A percentile compares a stretch with the other conserved stretches of the same genome.
Conservation (phyloP, 345 rosid species). For the Pugionium dolabratum region DNA sequence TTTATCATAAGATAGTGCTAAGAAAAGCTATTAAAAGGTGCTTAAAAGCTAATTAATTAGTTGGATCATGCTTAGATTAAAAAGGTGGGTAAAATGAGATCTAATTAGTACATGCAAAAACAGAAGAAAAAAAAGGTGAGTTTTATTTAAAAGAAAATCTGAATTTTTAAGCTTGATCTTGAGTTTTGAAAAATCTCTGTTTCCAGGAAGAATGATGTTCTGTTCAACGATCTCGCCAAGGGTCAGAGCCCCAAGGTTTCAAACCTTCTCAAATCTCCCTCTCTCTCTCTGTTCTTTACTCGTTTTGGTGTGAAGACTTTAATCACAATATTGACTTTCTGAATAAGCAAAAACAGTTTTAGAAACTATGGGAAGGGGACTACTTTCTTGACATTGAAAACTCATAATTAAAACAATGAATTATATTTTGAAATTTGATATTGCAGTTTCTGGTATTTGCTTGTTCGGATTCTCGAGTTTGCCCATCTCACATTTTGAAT, state of each 20-base stretch:
- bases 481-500: constrained; percentile 85
- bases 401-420: too few species aligned
- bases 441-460: constrained; percentile 91
- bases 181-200: not conserved
- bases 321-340: constrained; percentile 24
- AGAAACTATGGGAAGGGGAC: not conserved
- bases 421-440: not conserved
- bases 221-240: constrained; percentile 67
- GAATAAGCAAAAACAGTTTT: constrained; percentile 15
- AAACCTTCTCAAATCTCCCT: constrained; percentile 5
- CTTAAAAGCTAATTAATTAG: constrained; percentile 19
- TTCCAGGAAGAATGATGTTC: constrained; percentile 62
- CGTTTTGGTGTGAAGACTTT: constrained; percentile 23
- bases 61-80: not conserved
- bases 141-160: not conserved
- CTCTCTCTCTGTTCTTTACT: constrained; percentile 3
- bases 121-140: not conserved
- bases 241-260: constrained; percentile 91
- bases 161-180: not conserved
- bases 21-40: not conserved
- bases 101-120: constrained; percentile 12
- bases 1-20: constrained; percentile 8
- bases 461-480: constrained; percentile 93
- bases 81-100: not conserved
- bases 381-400: not conserved